Evolutionary conservation across 1,284 basidiomycete genomes (phyloP).

Genomic region (Cryptococcus maquisensis): DNA sequence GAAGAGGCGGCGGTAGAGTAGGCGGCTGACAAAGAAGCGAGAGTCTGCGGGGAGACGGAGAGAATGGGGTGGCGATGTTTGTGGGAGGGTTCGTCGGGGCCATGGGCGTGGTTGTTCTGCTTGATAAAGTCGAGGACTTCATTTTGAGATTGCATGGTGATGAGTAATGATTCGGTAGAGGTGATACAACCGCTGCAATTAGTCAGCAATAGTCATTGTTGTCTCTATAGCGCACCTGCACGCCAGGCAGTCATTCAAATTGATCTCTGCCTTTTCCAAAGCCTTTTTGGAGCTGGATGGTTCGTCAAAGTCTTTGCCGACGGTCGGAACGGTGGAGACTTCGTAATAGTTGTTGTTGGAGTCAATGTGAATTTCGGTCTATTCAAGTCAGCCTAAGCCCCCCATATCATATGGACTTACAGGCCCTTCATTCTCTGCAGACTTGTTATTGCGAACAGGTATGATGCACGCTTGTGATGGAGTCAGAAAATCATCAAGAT

Average conservation of each 20-base stretch:
- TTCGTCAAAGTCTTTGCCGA: slow-evolving; percentile 8
- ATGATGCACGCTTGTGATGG: slow-evolving; percentile 98
- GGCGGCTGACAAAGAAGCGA: slow-evolving; percentile 82
- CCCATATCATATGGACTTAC: slow-evolving; percentile 9
- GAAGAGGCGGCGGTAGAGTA: slow-evolving; percentile 47
- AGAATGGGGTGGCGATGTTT: slow-evolving; percentile 61
- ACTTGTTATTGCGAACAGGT: slow-evolving; percentile 58
- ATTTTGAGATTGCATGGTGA: slow-evolving; percentile 92
- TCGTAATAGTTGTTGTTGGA: slow-evolving; percentile 49
- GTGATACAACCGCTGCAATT: slow-evolving; percentile 85
- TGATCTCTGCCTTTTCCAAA: slow-evolving; percentile 89
- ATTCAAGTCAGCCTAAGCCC: neutral
- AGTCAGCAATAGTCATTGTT: neutral
- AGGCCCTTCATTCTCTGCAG: slow-evolving; percentile 20
- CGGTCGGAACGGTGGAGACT: slow-evolving; percentile 36
- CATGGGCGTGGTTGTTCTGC: slow-evolving; percentile 44
- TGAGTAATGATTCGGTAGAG: slow-evolving; percentile 93
- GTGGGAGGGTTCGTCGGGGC: slow-evolving; percentile 10
- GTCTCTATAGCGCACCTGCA: slow-evolving; percentile 48
- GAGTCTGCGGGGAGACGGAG: slow-evolving; percentile 85
- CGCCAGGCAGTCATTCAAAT: slow-evolving; percentile 79
- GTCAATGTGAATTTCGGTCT: slow-evolving; percentile 87
- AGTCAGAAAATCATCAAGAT: slow-evolving; percentile 96
- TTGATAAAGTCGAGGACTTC: slow-evolving; percentile 78
- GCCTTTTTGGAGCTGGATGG: slow-evolving; percentile 52